These are phyloP conservation scores for Coprinellus micaceus DNA, from an alignment of 768 basidiomycete species.

Conservation along the genomic window DNA sequence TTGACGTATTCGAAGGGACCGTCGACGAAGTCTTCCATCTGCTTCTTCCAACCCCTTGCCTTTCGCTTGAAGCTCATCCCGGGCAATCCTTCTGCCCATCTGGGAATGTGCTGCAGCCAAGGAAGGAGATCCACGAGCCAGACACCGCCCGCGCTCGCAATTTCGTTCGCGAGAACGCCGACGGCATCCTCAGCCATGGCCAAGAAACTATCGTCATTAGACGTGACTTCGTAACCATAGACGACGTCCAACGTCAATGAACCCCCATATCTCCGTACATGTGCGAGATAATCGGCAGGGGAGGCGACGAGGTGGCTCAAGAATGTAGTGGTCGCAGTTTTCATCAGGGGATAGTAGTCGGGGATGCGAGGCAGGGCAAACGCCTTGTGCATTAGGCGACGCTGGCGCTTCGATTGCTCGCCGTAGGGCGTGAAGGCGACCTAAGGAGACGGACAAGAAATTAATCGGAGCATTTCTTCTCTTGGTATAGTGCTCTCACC, in stretches of 20 bases:
- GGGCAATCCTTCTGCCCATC: constrained; percentile 48
- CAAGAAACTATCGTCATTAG: constrained; percentile 37
- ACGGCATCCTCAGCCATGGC: constrained; percentile 41
- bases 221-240: constrained; percentile 53
- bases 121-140: constrained; percentile 51
- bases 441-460: too few species aligned
- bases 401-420: constrained; percentile 59
- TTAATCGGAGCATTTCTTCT: too few species aligned
- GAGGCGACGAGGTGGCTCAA: constrained; percentile 50
- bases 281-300: constrained; percentile 32
- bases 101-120: constrained; percentile 52
- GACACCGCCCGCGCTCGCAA: constrained; percentile 42
- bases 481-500: too few species aligned
- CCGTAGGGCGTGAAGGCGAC: constrained; percentile 67
- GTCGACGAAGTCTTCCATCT: constrained; percentile 63
- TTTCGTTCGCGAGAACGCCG: constrained; percentile 36
- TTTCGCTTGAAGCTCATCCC: constrained; percentile 64
- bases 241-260: constrained; percentile 53
- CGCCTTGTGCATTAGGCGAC: constrained; percentile 63
- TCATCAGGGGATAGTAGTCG: constrained; percentile 54
- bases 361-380: constrained; percentile 51
- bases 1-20: constrained; percentile 58
- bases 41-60: constrained; percentile 57
- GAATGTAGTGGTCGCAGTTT: constrained; percentile 54
- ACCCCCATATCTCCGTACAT: constrained; percentile 53